A percentile compares a stretch with the other conserved stretches of the same genome.
Conservation (phyloP, 495 filamentous ascomycete genomes). For the Cercophora sp. region DNA sequence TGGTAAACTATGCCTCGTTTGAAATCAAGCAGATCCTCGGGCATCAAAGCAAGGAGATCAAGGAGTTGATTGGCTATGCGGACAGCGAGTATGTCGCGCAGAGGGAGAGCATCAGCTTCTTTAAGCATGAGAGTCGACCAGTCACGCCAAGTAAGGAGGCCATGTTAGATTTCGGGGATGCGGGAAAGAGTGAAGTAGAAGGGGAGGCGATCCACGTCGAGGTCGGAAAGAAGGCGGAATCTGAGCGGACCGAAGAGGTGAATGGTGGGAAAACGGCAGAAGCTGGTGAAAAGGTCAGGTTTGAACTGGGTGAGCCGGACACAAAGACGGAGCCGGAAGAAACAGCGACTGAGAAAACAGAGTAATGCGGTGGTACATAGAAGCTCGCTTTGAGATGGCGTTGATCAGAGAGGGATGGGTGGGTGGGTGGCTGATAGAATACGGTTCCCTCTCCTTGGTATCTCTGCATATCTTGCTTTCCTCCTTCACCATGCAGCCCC, state of each 20-base stretch:
- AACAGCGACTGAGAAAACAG: too few relatives aligned
- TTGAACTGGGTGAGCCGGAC: too few relatives aligned
- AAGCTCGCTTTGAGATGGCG: too few relatives aligned
- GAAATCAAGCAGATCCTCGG: conserved; percentile 86
- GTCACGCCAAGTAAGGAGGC: conserved; percentile 35
- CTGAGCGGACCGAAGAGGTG: not conserved
- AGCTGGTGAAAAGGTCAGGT: too few relatives aligned
- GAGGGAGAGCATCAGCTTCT: conserved; percentile 82
- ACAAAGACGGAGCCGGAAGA: too few relatives aligned
- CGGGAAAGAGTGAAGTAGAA: conserved; percentile 29
- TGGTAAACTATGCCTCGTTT: conserved; percentile 85
- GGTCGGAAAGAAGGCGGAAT: not conserved
- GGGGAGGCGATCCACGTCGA: too few relatives aligned
- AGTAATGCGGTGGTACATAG: too few relatives aligned
- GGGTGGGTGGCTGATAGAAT: too few relatives aligned
- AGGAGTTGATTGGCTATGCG: conserved; percentile 75
- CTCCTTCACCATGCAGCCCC: conserved; percentile 26
- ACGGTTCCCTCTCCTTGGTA: too few relatives aligned
- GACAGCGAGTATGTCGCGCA: conserved; percentile 93
- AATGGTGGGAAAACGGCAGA: too few relatives aligned
- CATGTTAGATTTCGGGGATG: conserved; percentile 3
- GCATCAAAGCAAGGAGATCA: conserved; percentile 74
- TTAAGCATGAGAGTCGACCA: conserved; percentile 41
- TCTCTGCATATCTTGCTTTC: too few relatives aligned
- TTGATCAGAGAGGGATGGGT: too few relatives aligned